Evolutionary conservation across 2,329 filamentous ascomycete genomes (phyloP), one percentile per base, ranked within the genome.

Genomic region (Penicillium sp.): DNA sequence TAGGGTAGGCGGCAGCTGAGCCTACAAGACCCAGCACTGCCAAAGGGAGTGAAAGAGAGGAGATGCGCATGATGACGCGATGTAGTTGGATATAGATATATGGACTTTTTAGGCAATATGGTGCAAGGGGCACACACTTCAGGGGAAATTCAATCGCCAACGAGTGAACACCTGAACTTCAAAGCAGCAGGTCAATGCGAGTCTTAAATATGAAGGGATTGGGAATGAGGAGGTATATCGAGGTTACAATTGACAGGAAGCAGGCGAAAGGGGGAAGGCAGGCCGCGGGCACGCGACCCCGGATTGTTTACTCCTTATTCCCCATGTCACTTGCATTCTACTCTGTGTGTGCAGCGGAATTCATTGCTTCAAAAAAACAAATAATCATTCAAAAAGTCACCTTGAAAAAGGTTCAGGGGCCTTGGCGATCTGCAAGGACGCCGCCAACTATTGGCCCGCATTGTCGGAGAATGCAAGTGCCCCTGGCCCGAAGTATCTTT

Each of bases 31-130:
- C 49, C 51, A 70, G 44, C 4, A 55, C 60, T 44, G 59, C 55
- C n/a, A 67, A 50, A 44, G 62, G 61, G 19, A 69, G 47, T n/a
- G 67, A 67, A 26, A 64, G 47, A 36, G 55, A 55, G 30, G 57
- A 30, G 13, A 65, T 38, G 57, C 62, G 67, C 68, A 71, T 71
- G 34, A 40, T 59, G 49, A 42, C 29, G 51, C 30, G 11, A 16
- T 16, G 46, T 29, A 11, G 16, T 48, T 18, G 9, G 16, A 8
- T 53, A 56, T 52, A 53, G 26, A 54, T 43, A 54, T 42, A 48
- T 14, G 39, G n/a, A 38, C 46, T 36, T 35, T 35, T 42, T 50
- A 50, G 50, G 29, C 8, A 29, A 7, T 9, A 43, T 14, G n/a
- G 27, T 47, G 27, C 43, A 53, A 41, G n/a, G 34, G 9, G 13